Conservation (phyloP, 139 green algal genomes). For the Chlamydomonas incerta region DNA sequence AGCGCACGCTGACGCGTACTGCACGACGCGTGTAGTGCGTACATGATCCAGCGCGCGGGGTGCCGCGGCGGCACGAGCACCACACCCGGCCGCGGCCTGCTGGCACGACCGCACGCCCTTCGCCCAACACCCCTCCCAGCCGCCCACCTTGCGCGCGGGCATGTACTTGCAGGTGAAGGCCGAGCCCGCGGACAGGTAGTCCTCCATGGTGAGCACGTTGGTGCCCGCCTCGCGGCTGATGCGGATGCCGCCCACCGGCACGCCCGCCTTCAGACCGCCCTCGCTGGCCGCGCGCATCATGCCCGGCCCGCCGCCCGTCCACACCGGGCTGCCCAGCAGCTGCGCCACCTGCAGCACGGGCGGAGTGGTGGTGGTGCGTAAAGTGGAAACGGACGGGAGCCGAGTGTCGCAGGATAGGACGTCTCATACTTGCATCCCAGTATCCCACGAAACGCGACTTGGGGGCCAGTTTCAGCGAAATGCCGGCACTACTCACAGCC, state of each 20-base stretch:
- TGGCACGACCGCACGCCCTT: too few relatives aligned
- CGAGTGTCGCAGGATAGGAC: too few relatives aligned
- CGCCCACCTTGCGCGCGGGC: slow-evolving; percentile 38
- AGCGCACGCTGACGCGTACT: too few relatives aligned
- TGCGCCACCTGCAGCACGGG: slow-evolving; percentile 50
- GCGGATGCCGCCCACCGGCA: slow-evolving; percentile 70
- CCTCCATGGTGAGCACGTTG: slow-evolving; percentile 43
- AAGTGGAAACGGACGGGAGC: background rate
- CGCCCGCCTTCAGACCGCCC: slow-evolving; percentile 64
- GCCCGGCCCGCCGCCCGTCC: slow-evolving; percentile 75
- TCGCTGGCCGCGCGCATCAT: slow-evolving; percentile 75
- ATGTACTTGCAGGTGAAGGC: slow-evolving; percentile 49
- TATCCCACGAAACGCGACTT: too few relatives aligned
- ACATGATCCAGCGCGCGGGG: too few relatives aligned
- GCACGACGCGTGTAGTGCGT: too few relatives aligned
- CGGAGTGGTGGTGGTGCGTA: background rate
- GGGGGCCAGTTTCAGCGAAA: too few relatives aligned
- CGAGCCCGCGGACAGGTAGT: slow-evolving; percentile 40
- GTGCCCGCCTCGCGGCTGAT: slow-evolving; percentile 76
- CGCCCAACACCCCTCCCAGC: too few relatives aligned
- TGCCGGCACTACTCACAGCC: too few relatives aligned
- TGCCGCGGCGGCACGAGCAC: too few relatives aligned
- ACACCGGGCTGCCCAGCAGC: slow-evolving; percentile 75
- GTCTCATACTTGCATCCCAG: too few relatives aligned
- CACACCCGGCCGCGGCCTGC: too few relatives aligned